These are phyloP conservation scores for Perkinsela sp. DNA, from an alignment of 208 protist species.

Conservation along the genomic window DNA sequence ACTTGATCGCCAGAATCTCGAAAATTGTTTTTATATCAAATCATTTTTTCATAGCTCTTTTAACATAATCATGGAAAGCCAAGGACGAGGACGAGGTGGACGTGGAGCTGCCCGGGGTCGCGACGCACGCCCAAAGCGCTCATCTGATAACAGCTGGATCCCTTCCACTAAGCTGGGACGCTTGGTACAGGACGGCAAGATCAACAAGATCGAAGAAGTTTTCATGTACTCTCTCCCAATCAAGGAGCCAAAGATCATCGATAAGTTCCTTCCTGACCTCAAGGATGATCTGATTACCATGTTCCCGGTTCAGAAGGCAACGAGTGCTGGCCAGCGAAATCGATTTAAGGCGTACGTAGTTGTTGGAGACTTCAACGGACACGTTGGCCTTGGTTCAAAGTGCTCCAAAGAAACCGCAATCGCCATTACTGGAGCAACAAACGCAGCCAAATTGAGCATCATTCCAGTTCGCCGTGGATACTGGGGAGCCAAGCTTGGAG, in stretches of 20 bases:
- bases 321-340: conserved; percentile 94
- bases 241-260: conserved; percentile 98
- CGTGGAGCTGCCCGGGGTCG: neutral
- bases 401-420: conserved; percentile 95
- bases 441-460: conserved; percentile 89
- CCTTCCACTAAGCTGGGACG: conserved; percentile 97
- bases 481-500: conserved; percentile 96
- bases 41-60: too few relatives aligned
- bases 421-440: conserved; percentile 90
- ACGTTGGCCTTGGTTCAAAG: conserved; percentile 94
- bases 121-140: neutral
- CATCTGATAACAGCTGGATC: conserved; percentile 39
- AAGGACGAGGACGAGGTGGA: neutral
- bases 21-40: too few relatives aligned
- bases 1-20: too few relatives aligned
- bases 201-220: conserved; percentile 90
- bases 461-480: conserved; percentile 93
- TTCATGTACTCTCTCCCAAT: conserved; percentile 96
- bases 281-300: conserved; percentile 91
- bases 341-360: conserved; percentile 97
- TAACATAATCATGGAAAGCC: neutral
- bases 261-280: conserved; percentile 75
- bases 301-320: conserved; percentile 98
- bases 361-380: conserved; percentile 88
- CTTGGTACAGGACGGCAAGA: conserved; percentile 81